Conservation (phyloP, 768 basidiomycete genomes). For the Suillus brevipes region DNA sequence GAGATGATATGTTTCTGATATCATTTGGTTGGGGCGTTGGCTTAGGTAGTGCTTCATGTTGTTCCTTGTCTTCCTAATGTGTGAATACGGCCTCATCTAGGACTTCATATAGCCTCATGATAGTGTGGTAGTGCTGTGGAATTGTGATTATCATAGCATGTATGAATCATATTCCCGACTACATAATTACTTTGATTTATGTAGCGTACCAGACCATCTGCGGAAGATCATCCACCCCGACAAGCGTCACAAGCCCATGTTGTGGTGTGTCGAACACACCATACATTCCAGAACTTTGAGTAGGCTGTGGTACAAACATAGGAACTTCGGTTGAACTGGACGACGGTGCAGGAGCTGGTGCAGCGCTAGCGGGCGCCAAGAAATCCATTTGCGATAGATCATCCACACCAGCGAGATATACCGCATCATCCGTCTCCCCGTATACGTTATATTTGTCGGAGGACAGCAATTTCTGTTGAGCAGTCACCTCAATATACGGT, state of each 20-base stretch:
- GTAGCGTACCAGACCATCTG: conserved; percentile 9
- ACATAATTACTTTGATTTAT: neutral
- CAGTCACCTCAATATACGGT: conserved; percentile 15
- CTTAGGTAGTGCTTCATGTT: too few species aligned
- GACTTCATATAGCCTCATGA: too few species aligned
- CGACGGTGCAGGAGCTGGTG: neutral
- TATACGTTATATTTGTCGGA: conserved; percentile 21
- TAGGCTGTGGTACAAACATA: neutral
- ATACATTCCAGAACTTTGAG: conserved; percentile 10
- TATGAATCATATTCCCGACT: neutral
- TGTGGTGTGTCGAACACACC: conserved; percentile 18
- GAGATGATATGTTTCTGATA: neutral
- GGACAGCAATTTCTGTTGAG: conserved; percentile 14
- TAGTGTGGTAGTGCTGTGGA: neutral
- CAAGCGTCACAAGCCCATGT: conserved; percentile 14
- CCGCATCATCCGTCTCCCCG: conserved; percentile 12
- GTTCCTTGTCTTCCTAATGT: too few species aligned
- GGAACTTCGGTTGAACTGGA: neutral
- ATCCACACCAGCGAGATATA: conserved; percentile 18
- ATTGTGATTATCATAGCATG: neutral
- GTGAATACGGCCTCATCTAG: too few species aligned
- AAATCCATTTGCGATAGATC: conserved; percentile 18
- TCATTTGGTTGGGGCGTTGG: too few species aligned
- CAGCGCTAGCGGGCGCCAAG: neutral
- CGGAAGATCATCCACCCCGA: conserved; percentile 20